These are phyloP conservation scores for Cyberlindnera mrakii DNA, from an alignment of 805 yeast species.

Conservation along the genomic window DNA sequence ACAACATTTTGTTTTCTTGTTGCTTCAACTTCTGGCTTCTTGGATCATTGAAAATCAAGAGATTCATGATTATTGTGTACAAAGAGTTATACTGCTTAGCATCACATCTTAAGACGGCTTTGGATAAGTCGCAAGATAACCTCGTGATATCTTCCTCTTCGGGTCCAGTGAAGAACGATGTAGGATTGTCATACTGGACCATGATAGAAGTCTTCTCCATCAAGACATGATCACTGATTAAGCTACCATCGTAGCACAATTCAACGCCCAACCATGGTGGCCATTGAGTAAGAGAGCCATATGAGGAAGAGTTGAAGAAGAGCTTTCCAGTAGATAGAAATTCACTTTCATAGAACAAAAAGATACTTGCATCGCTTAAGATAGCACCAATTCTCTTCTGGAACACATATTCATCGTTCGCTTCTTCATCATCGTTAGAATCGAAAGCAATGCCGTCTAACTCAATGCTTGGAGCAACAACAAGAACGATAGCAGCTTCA, in stretches of 20 bases:
- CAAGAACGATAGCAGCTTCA: conserved; percentile 53
- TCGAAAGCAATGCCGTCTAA: conserved; percentile 61
- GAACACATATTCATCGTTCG: conserved; percentile 38
- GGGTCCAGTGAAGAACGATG: conserved; percentile 31
- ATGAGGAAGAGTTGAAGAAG: conserved; percentile 42
- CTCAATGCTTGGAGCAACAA: conserved; percentile 71
- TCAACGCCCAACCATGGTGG: conserved; percentile 88
- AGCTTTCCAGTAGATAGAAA: conserved; percentile 34
- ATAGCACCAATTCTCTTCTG: conserved; percentile 67
- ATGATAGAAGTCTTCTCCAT: conserved; percentile 60
- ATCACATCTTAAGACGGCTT: conserved; percentile 60
- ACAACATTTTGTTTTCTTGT: conserved; percentile 55
- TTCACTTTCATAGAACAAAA: conserved; percentile 53
- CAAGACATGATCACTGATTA: conserved; percentile 43
- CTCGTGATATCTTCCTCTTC: conserved; percentile 34
- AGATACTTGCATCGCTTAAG: conserved; percentile 66
- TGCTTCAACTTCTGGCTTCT: conserved; percentile 50
- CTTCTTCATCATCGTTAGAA: conserved; percentile 36
- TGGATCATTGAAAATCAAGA: conserved; percentile 74
- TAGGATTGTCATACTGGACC: conserved; percentile 51
- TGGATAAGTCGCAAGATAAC: conserved; percentile 62
- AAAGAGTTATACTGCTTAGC: conserved; percentile 68
- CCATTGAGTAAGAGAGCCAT: conserved; percentile 66
- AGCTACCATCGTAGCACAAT: conserved; percentile 49
- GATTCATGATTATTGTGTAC: conserved; percentile 53